phyloP scores from a whole-genome alignment of 2,329 filamentous ascomycete species.

The Pseudocercospora eumusae region DNA sequence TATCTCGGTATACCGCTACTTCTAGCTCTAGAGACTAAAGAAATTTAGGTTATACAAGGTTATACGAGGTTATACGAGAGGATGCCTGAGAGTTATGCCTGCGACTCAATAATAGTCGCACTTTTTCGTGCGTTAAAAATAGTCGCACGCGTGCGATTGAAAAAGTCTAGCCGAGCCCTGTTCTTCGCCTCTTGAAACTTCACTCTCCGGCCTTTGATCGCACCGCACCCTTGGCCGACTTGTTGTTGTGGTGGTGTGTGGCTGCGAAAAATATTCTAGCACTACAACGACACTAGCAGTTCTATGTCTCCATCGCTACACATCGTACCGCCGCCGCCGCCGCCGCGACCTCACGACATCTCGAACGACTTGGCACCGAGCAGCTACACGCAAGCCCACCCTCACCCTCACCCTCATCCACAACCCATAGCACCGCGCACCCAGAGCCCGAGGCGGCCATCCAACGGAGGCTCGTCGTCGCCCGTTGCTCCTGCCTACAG shows the following conservation, averaged over 20 bases:
- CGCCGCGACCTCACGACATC: neutral
- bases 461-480: constrained; percentile 23
- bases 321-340: neutral
- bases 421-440: neutral
- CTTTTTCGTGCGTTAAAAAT: too few species aligned
- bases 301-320: constrained; percentile 7
- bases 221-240: neutral
- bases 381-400: neutral
- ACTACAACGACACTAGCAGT: too few species aligned
- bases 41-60: too few species aligned
- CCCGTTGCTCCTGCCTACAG: constrained; percentile 36
- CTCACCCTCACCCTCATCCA: neutral
- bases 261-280: neutral
- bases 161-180: too few species aligned
- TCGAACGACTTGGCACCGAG: neutral
- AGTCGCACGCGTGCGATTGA: too few species aligned
- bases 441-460: neutral
- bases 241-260: neutral
- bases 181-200: neutral
- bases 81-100: too few species aligned
- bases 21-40: too few species aligned
- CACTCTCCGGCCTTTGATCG: neutral
- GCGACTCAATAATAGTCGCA: too few species aligned
- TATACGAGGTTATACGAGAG: too few species aligned
- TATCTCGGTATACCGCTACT: too few species aligned